Evolutionary conservation across 306 rosid species (phyloP), one percentile per base, ranked within the genome.

Genomic region (Glycine tomentella): DNA sequence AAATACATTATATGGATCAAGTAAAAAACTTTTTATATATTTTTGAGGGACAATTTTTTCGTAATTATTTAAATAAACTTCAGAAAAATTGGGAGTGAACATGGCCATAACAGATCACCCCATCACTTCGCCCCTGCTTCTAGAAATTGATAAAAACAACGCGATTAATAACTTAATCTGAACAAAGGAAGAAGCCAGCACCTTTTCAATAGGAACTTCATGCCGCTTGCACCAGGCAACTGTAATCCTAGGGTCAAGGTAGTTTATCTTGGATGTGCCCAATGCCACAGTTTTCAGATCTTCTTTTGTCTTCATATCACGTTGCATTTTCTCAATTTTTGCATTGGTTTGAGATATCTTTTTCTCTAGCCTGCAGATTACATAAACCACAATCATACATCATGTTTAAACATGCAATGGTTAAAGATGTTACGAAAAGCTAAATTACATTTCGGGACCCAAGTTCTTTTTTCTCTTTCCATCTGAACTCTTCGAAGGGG

Each of bases 161-260:
- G 70, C 6, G 38, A 38, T 25, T 38, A 84, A 59, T 65, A 59
- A 80, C 51, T 69, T 51, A 9, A 52, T 76, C 53, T 36, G 31
- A 49, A 77, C 45, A 61, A 65, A 61, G 40, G 44, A 68, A 78
- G 75, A 78, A 81, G 65, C 9, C 69, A 56, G 50, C 72, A 95
- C 99, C 97, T 95, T 95, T 86, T 95, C 99, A 17, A 93, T 90
- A 8, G 97, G 99, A 83, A 95, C 99, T 77, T 93, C 99, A 40
- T 93, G 97, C 77, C 99, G 92, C 87, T 95, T 95, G 90, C 99
- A 95, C 99, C 99, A 95, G 52, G 99, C 97, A 69, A 95, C 99
- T 0, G 98, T 95, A 87, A 95, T 95, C 77, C 98, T 87, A 15
- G 99, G 99, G 81, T 95, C 99, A 80, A 95, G 98, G 84, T 95